Percentiles rank a stretch among this genome's conserved stretches.
Conservation (phyloP, 116 monocot genomes). For the Trichopus zeylanicus region DNA sequence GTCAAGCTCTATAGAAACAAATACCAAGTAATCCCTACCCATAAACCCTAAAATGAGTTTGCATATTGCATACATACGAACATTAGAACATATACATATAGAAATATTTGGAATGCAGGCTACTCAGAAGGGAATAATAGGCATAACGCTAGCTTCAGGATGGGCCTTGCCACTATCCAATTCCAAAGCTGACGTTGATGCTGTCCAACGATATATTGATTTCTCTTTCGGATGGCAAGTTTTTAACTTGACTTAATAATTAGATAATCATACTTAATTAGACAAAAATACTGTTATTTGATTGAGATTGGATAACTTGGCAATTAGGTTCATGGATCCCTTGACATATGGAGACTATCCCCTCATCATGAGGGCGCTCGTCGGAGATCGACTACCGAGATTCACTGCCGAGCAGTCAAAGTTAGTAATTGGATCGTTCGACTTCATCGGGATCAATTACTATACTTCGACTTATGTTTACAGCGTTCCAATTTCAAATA, state of each 20-base stretch:
- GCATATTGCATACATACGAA: too few species aligned
- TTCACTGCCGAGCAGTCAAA: constrained; percentile 22
- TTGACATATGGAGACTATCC: constrained; percentile 25
- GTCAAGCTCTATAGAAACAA: constrained; percentile 21
- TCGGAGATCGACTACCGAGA: constrained; percentile 24
- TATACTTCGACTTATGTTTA: neutral
- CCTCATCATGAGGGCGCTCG: constrained; percentile 11
- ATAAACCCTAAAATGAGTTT: neutral
- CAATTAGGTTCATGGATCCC: constrained; percentile 36
- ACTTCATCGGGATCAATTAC: neutral
- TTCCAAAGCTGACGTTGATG: constrained; percentile 5
- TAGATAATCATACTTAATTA: too few species aligned
- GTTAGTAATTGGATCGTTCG: neutral
- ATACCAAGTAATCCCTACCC: constrained; percentile 15
- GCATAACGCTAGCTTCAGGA: constrained; percentile 11
- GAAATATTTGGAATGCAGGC: too few species aligned
- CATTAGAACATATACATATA: too few species aligned
- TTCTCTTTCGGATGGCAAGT: constrained; percentile 27
- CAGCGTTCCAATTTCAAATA: neutral
- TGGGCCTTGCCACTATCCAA: constrained; percentile 16
- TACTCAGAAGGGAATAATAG: constrained; percentile 24
- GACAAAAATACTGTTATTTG: too few species aligned
- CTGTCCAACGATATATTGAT: constrained; percentile 14
- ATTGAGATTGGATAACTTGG: neutral
- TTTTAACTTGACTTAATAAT: neutral